phyloP scores from a whole-genome alignment of 805 yeast species.

The Candida argentea region DNA sequence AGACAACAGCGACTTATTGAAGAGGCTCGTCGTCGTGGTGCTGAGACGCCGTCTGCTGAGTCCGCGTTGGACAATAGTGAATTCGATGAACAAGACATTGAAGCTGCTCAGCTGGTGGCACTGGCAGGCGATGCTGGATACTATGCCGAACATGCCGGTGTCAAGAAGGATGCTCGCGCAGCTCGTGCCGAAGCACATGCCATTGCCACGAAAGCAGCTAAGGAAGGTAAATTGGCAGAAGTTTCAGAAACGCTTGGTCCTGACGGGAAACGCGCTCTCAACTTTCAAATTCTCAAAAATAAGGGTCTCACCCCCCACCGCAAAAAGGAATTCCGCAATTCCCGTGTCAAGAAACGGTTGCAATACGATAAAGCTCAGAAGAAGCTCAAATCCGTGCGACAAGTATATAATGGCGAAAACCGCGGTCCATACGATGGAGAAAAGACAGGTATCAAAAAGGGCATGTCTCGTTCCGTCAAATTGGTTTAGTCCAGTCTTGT shows the following conservation, averaged over 20 bases:
- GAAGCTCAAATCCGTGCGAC: slow-evolving; percentile 84
- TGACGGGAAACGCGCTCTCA: slow-evolving; percentile 89
- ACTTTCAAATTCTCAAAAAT: slow-evolving; percentile 90
- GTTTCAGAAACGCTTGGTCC: slow-evolving; percentile 55
- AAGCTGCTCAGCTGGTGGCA: slow-evolving; percentile 30
- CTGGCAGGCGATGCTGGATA: slow-evolving; percentile 44
- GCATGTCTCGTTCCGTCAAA: slow-evolving; percentile 77
- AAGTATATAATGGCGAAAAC: slow-evolving; percentile 73
- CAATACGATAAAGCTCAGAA: slow-evolving; percentile 91
- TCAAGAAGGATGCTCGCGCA: slow-evolving; percentile 38
- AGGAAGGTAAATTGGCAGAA: slow-evolving; percentile 75
- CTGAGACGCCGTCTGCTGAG: slow-evolving; percentile 31
- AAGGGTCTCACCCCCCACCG: slow-evolving; percentile 92
- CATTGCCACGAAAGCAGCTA: slow-evolving; percentile 66
- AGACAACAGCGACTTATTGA: slow-evolving; percentile 80
- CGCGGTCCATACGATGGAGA: slow-evolving; percentile 79
- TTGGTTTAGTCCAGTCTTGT: slow-evolving; percentile 38
- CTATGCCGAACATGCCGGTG: slow-evolving; percentile 44
- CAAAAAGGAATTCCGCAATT: slow-evolving; percentile 87
- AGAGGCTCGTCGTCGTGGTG: slow-evolving; percentile 82
- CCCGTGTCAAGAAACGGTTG: slow-evolving; percentile 97
- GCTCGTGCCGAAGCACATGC: slow-evolving; percentile 56
- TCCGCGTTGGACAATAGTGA: slow-evolving; percentile 50
- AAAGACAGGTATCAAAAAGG: slow-evolving; percentile 94
- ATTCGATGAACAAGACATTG: slow-evolving; percentile 37